Evolutionary conservation across 441 rosid genomes (phyloP).

Genomic region (Corymbia citriodora): DNA sequence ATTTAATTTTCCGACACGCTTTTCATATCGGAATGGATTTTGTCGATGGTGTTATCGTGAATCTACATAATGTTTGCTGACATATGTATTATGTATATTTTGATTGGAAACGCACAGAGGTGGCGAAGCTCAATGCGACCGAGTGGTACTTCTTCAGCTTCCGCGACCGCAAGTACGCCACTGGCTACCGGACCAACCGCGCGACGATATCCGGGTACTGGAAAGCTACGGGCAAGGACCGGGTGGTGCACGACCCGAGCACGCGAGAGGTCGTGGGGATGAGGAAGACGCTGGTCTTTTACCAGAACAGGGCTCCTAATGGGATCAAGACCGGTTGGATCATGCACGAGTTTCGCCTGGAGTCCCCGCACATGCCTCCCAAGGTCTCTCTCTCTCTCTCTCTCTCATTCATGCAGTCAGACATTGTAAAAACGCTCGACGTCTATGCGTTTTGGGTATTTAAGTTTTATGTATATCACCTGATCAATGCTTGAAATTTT

Average conservation of each 20-base stretch:
- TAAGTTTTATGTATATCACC: not conserved
- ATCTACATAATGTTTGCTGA: not conserved
- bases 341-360: constrained; percentile 97
- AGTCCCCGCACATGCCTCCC: constrained; percentile 87
- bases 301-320: constrained; percentile 82
- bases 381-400: constrained; percentile 38
- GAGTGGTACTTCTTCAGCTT: constrained; percentile 99
- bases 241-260: constrained; percentile 62
- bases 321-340: constrained; percentile 98
- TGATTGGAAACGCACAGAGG: constrained; percentile 27
- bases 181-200: constrained; percentile 85
- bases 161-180: constrained; percentile 84
- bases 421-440: not conserved
- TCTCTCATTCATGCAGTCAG: not conserved
- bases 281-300: constrained; percentile 95
- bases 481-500: not conserved
- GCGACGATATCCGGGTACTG: constrained; percentile 87
- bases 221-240: constrained; percentile 98
- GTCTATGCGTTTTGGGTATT: not conserved
- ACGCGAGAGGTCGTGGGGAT: constrained; percentile 74
- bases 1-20: not conserved
- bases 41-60: not conserved
- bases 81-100: not conserved
- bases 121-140: constrained; percentile 84
- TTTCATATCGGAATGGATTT: not conserved